Conservation (phyloP, 805 yeast species). For the Ogataea methanolica region DNA sequence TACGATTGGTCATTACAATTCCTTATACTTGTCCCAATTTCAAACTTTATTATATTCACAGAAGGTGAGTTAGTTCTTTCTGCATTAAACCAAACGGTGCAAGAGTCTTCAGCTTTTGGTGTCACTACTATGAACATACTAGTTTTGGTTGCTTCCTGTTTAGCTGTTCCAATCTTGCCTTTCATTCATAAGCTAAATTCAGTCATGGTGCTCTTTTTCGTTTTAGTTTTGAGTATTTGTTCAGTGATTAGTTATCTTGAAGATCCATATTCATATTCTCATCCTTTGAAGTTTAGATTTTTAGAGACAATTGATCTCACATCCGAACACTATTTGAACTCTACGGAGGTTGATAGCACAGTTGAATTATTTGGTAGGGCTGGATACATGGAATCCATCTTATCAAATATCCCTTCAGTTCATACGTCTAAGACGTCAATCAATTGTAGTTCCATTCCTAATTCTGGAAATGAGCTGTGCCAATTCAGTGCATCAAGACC, state of each 20-base stretch:
- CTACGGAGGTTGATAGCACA: slow-evolving; percentile 24
- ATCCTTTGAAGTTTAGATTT: slow-evolving; percentile 72
- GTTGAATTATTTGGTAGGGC: slow-evolving; percentile 46
- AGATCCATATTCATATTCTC: slow-evolving; percentile 53
- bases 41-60: slow-evolving; percentile 50
- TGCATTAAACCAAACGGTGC: slow-evolving; percentile 66
- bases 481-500: slow-evolving; percentile 47
- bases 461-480: slow-evolving; percentile 49
- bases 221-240: slow-evolving; percentile 35
- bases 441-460: slow-evolving; percentile 32
- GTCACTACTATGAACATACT: slow-evolving; percentile 32
- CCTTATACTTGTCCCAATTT: slow-evolving; percentile 59
- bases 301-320: slow-evolving; percentile 43
- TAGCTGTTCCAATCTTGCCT: slow-evolving; percentile 55
- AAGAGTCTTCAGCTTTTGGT: slow-evolving; percentile 53
- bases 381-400: slow-evolving; percentile 41
- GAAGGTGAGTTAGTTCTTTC: slow-evolving; percentile 53
- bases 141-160: slow-evolving; percentile 30
- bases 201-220: slow-evolving; percentile 40
- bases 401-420: slow-evolving; percentile 63
- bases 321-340: slow-evolving; percentile 32
- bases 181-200: slow-evolving; percentile 66
- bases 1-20: slow-evolving; percentile 85
- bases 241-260: slow-evolving; percentile 34
- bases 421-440: slow-evolving; percentile 31